Base-by-base conservation (phyloP, 2,329 filamentous ascomycete species). In the Aspergillus pseudonomiae region DNA sequence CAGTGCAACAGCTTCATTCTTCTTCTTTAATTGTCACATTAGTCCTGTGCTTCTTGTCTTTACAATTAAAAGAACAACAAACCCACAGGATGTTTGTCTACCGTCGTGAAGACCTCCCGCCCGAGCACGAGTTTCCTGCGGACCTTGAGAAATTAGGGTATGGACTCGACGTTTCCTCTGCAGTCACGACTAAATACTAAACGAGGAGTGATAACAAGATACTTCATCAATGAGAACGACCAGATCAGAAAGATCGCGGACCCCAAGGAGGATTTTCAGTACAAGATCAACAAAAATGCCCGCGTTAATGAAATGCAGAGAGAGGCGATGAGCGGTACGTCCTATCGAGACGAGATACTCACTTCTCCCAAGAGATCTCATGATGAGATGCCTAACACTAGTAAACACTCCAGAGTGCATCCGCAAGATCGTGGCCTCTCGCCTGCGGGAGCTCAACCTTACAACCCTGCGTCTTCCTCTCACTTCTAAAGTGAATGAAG, bases 241-340 rank as follows among this genome's bases (percentile, higher is more conserved):
- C 88, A 94, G 71, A 86, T 97, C 65, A 88, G 91, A 55, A 88
- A 84, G 65, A 89, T 91, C 60, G 81, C 85, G 26, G 81, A 92
- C 41, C 88, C 90, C 0, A 84, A 89, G 32, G 82, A 85, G 67
- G 89, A 89, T 73, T 96, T 92, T 81, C 86, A 91, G 69, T 97
- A 85, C 82, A 89, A 88, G 74, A 77, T 91, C 59, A 90, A 86
- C 74, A 88, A 87, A 69, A 93, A 93, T 76, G 82, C 86, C n/a
- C 88, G 93, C 43, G 85, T 90, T 78, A 97, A 97, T 75, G 85
- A 90, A 46, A 83, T 90, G 24, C 92, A 93, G 71, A 85, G 89
- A 21, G 91, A 91, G 67, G 83, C 88, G 45, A 88, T 96, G 78
- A 90, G 96, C 71, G 79, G 92, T 92, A 75, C 68, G 82, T 75